Evolutionary conservation across 2,329 filamentous ascomycete species (phyloP).

Genomic region (Aspergillus niger): DNA sequence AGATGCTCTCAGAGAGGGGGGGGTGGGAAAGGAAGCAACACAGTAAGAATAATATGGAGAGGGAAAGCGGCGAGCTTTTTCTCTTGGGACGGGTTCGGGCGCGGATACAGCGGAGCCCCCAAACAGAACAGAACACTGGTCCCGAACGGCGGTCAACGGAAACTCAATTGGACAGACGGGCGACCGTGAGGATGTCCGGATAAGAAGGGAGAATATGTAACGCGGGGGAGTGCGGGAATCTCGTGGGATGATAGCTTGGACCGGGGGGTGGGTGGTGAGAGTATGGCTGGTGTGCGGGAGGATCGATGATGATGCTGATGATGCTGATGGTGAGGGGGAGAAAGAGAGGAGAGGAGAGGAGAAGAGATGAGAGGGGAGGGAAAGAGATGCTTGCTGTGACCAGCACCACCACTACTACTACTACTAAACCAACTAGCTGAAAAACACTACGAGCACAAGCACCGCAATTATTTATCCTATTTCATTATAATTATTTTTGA

Average conservation of each 20-base stretch:
- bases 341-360: not conserved
- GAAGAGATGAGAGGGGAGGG: not conserved
- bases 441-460: too few species aligned
- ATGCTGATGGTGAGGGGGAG: not conserved
- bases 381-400: not conserved
- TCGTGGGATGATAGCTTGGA: conserved; percentile 3
- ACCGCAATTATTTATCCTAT: not conserved
- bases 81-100: conserved; percentile 14
- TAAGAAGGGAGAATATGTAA: not conserved
- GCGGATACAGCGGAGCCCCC: conserved; percentile 20
- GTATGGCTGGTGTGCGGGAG: conserved; percentile 1
- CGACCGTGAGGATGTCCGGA: not conserved
- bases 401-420: not conserved
- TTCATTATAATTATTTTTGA: not conserved
- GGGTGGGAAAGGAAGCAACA: too few species aligned
- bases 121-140: not conserved
- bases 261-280: not conserved
- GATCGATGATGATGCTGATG: too few species aligned
- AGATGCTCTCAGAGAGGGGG: conserved; percentile 9
- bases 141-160: conserved; percentile 12
- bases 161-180: conserved; percentile 15
- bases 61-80: conserved; percentile 10
- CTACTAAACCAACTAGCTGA: not conserved
- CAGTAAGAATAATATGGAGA: not conserved
- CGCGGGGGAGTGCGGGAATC: conserved; percentile 2